Percentiles rank a stretch among this genome's conserved stretches.
Conservation (phyloP, 495 filamentous ascomycete species). For the Tetracladium marchalianum region DNA sequence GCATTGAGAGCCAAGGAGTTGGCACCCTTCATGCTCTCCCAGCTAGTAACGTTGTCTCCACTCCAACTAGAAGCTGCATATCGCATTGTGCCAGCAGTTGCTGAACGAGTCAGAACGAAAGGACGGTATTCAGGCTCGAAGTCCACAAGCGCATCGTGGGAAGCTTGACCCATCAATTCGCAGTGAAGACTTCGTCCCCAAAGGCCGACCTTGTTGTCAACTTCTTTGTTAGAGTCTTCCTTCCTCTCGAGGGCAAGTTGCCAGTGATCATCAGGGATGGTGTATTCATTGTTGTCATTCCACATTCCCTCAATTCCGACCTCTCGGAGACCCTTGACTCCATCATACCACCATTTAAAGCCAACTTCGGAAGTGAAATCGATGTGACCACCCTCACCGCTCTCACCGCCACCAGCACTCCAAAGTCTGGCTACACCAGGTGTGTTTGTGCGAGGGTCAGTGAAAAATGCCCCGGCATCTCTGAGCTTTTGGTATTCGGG, state of each 20-base stretch:
- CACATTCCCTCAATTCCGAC: conserved; percentile 60
- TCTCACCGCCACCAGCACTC: conserved; percentile 58
- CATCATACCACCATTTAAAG: conserved; percentile 62
- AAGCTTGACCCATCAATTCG: conserved; percentile 56
- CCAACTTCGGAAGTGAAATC: conserved; percentile 56
- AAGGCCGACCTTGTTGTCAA: conserved; percentile 35
- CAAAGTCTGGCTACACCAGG: conserved; percentile 52
- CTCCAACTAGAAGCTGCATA: conserved; percentile 61
- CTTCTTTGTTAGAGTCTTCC: not conserved
- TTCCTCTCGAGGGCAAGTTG: conserved; percentile 38
- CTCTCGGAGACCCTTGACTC: conserved; percentile 47
- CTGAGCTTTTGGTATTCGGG: conserved; percentile 49
- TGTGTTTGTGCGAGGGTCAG: conserved; percentile 39
- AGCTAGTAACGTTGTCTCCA: conserved; percentile 54
- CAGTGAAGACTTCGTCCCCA: conserved; percentile 57
- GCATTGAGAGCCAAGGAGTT: conserved; percentile 57
- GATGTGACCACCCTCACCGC: conserved; percentile 57
- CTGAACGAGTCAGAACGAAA: conserved; percentile 57
- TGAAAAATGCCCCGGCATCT: conserved; percentile 47
- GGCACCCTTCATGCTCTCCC: conserved; percentile 58
- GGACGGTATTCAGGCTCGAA: conserved; percentile 44
- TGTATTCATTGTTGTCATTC: conserved; percentile 74
- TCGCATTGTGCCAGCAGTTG: conserved; percentile 56
- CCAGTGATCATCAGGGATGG: conserved; percentile 54
- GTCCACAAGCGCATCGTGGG: conserved; percentile 50